phyloP scores from a whole-genome alignment of 1,284 basidiomycete genomes.

The Trichosporon inkin region DNA sequence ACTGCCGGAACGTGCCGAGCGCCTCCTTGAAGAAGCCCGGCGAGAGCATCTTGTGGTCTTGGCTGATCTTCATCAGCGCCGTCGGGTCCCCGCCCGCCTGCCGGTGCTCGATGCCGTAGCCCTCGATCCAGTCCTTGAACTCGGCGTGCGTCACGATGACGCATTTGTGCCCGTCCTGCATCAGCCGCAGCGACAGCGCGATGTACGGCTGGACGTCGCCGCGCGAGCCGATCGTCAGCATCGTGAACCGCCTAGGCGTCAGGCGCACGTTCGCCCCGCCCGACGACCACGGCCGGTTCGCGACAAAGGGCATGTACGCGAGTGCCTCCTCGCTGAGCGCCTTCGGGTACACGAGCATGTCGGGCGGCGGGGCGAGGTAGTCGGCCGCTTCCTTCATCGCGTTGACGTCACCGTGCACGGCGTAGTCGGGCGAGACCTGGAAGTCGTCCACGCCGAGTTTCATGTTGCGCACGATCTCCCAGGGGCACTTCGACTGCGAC shows the following conservation, averaged over 20 bases:
- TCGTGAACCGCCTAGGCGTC: constrained; percentile 42
- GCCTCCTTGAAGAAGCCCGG: constrained; percentile 76
- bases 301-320: constrained; percentile 45
- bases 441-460: constrained; percentile 6
- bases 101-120: constrained; percentile 66
- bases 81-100: constrained; percentile 90
- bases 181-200: constrained; percentile 64
- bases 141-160: constrained; percentile 68
- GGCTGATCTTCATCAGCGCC: constrained; percentile 77
- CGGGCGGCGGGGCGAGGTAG: constrained; percentile 35
- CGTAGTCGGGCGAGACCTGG: constrained; percentile 17
- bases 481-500: not conserved
- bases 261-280: constrained; percentile 25
- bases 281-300: constrained; percentile 33
- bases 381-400: constrained; percentile 30
- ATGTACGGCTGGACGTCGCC: constrained; percentile 95
- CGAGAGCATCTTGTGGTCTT: constrained; percentile 69
- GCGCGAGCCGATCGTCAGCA: constrained; percentile 63
- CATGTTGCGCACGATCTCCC: constrained; percentile 4
- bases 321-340: constrained; percentile 38
- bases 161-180: constrained; percentile 60
- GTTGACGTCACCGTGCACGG: not conserved
- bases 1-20: constrained; percentile 77
- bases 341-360: constrained; percentile 25
- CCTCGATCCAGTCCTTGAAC: constrained; percentile 91